Base-by-base conservation (phyloP, 2,329 filamentous ascomycete genomes). In the Aureobasidium uvarum region DNA sequence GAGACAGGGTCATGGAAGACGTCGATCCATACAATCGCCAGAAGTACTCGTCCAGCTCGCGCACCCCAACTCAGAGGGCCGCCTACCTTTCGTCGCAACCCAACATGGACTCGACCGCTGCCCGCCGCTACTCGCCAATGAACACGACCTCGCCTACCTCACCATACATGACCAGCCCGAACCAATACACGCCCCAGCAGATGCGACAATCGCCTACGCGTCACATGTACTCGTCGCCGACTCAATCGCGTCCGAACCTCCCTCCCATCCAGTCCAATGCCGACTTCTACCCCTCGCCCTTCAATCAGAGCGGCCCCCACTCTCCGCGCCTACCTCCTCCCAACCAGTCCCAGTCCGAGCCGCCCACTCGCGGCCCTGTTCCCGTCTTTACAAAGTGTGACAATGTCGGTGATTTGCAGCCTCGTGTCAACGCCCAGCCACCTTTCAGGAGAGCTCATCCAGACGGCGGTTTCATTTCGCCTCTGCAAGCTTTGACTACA, bases 401-500 rank as follows among this genome's bases (percentile, higher is more conserved):
- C 68, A 86, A 86, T 31, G 80, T 87, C 31, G 81, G 85, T 63
- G 92, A 98, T 67, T 79, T 99, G 71, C 86, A 89, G 68, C 91
- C 93, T 50, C 90, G 89, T 74, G 87, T 95, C 75, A 96, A 94
- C 77, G 74, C 86, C 23, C 95, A 99, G 75, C 95, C 95, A 64
- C 86, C 92, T 1, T 98, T 96, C 75, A 86, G 95, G 71, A 87
- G 95, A 78, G 95, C 95, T 64, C 96, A 96, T 72, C 95, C 95
- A 1, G 95, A 99, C 75, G 95, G 95, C 62, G 95, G 95, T 56
- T 99, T 99, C 75, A 96, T 99, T 76, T 98, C 95, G 77, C 95
- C 95, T 56, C 84, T 99, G 58, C 94, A 98, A 89, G 94, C 95
- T 55, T 84, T 99, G 67, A 99, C 95, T 1, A 89, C 90, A 46